phyloP scores from a whole-genome alignment of 352 stramenopile species.

The Blastocystis hominis region DNA sequence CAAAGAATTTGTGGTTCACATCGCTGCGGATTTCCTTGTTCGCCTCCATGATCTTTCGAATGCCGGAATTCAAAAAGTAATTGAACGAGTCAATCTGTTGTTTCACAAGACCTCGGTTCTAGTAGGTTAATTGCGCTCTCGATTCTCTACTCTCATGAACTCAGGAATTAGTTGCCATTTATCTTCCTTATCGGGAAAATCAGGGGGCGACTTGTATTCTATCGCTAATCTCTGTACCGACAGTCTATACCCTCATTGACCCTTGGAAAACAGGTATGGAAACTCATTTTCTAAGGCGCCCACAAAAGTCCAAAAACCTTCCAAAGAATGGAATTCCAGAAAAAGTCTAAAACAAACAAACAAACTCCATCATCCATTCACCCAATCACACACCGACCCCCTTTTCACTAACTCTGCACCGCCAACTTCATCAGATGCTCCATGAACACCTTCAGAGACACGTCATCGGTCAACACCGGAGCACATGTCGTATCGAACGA shows the following conservation, averaged over 20 bases:
- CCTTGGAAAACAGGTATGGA: conserved; percentile 17
- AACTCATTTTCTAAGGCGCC: background rate
- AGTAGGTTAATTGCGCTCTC: background rate
- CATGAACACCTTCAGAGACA: conserved; percentile 99
- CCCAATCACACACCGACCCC: background rate
- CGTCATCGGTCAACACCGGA: conserved; percentile 96
- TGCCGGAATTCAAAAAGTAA: conserved; percentile 95
- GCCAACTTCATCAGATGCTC: conserved; percentile 87
- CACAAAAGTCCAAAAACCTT: background rate
- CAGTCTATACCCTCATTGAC: background rate
- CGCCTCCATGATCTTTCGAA: conserved; percentile 91
- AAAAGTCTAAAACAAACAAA: background rate
- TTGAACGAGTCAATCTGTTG: conserved; percentile 99
- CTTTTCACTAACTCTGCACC: conserved; percentile 64
- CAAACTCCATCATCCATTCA: background rate
- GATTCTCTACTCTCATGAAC: conserved; percentile 77
- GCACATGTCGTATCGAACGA: conserved; percentile 41
- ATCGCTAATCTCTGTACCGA: background rate
- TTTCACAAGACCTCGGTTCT: conserved; percentile 78
- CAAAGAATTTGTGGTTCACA: conserved; percentile 90
- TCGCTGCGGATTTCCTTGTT: conserved; percentile 80
- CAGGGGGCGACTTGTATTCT: conserved; percentile 8
- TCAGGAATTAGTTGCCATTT: conserved; percentile 97
- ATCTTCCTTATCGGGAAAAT: conserved; percentile 66
- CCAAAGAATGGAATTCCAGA: background rate